Base-by-base conservation (phyloP, 768 basidiomycete species). In the Strobilomyces echinocephalus region DNA sequence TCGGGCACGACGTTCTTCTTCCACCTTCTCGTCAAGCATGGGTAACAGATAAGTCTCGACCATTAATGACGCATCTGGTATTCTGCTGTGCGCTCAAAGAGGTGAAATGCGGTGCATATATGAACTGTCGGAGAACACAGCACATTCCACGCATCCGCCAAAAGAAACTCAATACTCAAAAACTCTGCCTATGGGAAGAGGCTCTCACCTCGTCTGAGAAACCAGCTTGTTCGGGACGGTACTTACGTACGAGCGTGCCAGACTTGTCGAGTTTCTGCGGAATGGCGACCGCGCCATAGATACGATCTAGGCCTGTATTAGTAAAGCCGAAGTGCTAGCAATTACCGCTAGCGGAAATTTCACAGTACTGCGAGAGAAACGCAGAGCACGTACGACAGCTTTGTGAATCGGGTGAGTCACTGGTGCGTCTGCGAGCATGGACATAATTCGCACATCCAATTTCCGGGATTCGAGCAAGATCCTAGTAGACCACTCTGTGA, bases 291-390 rank as follows among this genome's bases (percentile, higher is more conserved):
- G 53, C 55, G 49, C 54, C 50, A 46, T 61, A 67, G 44, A 61
- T 55, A 59, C 52, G 55, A 59, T 60, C 67, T 67, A 33, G 53
- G 12, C 49, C 52, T 55, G 63, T 54, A 60, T 69, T 60, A 69
- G 66, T 50, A 51, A 60, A 60, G 55, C 54, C 50, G 54, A 54
- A 54, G 52, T n/a, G n/a, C n/a, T n/a, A 41, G 47, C 60, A 66
- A 67, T 67, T 63, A 63, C 69, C 63, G 63, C 58, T 55, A 50
- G 40, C 60, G 63, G 65, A 61, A 56, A 64, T 69, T 60, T 65
- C 55, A 57, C 58, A 31, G 40, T 57, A 56, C 64, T 64, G 62
- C 63, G 60, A 63, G 58, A 60, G 60, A 54, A 68, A 57, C 31
- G 58, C 49, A 53, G 60, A 48, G 43, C 44, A 58, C n/a, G n/a